Evolutionary conservation across 2,329 filamentous ascomycete genomes (phyloP).

Genomic region (Chaetothyriales sp.): DNA sequence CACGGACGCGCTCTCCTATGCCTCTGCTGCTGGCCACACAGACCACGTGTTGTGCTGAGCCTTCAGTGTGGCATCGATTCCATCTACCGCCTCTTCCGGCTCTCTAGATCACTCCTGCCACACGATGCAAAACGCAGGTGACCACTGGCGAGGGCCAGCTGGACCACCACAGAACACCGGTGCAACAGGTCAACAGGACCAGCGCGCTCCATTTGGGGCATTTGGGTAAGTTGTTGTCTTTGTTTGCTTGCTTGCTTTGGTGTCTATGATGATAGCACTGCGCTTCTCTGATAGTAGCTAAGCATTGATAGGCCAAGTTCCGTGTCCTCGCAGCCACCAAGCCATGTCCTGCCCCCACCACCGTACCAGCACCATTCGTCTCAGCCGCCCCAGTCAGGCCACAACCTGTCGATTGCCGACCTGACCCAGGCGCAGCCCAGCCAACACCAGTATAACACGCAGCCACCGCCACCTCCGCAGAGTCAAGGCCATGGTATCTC

Average conservation of each 20-base stretch:
- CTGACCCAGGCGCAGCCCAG: constrained; percentile 29
- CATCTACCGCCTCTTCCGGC: neutral
- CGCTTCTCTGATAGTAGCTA: neutral
- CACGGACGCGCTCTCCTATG: too few species aligned
- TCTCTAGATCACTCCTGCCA: neutral
- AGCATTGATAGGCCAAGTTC: neutral
- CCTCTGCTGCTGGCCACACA: neutral
- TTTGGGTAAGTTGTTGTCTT: constrained; percentile 27
- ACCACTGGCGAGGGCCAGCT: constrained; percentile 27
- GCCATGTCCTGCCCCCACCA: constrained; percentile 17
- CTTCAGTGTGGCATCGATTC: neutral
- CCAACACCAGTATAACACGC: constrained; percentile 29
- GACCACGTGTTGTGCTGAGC: neutral
- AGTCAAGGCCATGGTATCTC: constrained; percentile 11
- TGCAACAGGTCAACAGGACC: constrained; percentile 7
- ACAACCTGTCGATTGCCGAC: constrained; percentile 33
- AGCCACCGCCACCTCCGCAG: constrained; percentile 19
- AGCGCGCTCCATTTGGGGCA: constrained; percentile 25
- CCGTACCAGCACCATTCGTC: constrained; percentile 19
- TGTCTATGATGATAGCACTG: neutral
- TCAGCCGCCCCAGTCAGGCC: constrained; percentile 25
- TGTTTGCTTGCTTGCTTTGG: neutral
- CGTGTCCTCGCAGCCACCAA: constrained; percentile 26
- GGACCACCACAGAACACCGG: constrained; percentile 19
- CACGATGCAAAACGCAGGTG: constrained; percentile 14